Percentiles rank a stretch among this genome's conserved stretches.
Evolutionary conservation across 73 alveolate genomes (phyloP).

Genomic region (Paramecium tetraurelia): DNA sequence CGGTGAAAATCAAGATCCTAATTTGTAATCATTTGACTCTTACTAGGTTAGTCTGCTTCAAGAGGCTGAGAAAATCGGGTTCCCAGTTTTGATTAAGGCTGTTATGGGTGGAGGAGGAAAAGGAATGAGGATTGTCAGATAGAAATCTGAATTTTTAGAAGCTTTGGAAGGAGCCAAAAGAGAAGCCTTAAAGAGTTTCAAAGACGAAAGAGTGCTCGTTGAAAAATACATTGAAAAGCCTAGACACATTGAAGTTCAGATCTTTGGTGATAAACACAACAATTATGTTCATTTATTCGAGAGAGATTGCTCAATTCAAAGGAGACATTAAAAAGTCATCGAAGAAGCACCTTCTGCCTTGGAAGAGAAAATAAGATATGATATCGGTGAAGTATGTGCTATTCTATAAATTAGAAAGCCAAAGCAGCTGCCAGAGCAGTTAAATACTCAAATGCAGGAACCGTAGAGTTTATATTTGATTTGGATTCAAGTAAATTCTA

Average conservation of each 20-base stretch:
- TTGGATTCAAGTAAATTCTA: conserved; percentile 71
- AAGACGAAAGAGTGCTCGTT: conserved; percentile 85
- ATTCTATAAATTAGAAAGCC: conserved; percentile 25
- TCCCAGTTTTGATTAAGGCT: conserved; percentile 92
- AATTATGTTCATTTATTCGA: conserved; percentile 92
- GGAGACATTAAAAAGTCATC: conserved; percentile 93
- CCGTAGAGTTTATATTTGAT: conserved; percentile 90
- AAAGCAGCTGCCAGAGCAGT: conserved; percentile 82
- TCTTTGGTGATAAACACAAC: conserved; percentile 92
- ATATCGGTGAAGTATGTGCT: conserved; percentile 74
- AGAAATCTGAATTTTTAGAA: conserved; percentile 73
- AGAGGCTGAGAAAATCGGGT: conserved; percentile 80
- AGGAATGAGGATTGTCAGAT: conserved; percentile 89
- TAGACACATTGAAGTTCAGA: conserved; percentile 88
- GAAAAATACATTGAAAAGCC: conserved; percentile 94
- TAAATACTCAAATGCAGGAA: conserved; percentile 89
- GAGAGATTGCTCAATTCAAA: conserved; percentile 94
- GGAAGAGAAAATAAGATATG: conserved; percentile 64
- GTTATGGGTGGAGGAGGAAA: conserved; percentile 96
- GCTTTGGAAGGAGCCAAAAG: conserved; percentile 80
- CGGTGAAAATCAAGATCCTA: conserved; percentile 76
- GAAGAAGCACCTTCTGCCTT: conserved; percentile 89
- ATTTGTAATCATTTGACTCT: conserved; percentile 60
- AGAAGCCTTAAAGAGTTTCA: conserved; percentile 82
- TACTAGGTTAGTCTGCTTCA: conserved; percentile 56